Conservation (phyloP, 202 grass and related monocot genomes). For the Panicum hallii region DNA sequence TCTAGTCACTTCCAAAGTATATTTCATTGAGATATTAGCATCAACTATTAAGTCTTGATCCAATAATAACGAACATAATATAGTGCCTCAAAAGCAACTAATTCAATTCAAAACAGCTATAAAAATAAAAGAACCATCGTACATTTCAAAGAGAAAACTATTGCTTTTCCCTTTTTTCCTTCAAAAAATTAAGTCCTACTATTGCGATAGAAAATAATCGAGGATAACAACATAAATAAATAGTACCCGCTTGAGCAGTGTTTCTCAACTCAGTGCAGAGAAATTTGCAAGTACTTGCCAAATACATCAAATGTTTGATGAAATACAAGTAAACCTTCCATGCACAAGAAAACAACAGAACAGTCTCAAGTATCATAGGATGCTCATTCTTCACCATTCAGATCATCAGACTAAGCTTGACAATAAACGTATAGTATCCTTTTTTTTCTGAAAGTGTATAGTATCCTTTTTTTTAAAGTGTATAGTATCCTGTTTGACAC, state of each 20-base stretch:
- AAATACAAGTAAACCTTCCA: constrained; percentile 21
- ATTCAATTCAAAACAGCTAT: neutral
- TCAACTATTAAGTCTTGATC: constrained; percentile 13
- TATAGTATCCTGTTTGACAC: constrained; percentile 3
- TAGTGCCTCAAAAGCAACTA: constrained; percentile 23
- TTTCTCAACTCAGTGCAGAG: too few relatives aligned
- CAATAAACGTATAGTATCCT: constrained; percentile 8
- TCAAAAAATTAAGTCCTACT: neutral
- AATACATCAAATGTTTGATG: too few relatives aligned
- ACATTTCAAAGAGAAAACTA: neutral
- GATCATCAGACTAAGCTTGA: constrained; percentile 40
- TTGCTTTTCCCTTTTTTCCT: neutral
- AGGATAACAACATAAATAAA: neutral
- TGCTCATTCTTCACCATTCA: neutral
- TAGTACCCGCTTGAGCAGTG: neutral
- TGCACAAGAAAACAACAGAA: constrained; percentile 5
- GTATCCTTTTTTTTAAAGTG: neutral
- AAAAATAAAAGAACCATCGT: constrained; percentile 3
- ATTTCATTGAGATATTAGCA: constrained; percentile 26
- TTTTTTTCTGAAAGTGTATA: neutral
- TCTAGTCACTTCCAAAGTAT: constrained; percentile 12
- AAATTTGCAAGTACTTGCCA: too few relatives aligned
- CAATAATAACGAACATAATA: constrained; percentile 17
- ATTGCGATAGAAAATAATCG: neutral
- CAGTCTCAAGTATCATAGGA: neutral